Percentiles rank a stretch among this genome's conserved stretches.
These are phyloP conservation scores for Hyphodiscus hymeniophilus DNA, from an alignment of 495 filamentous ascomycete genomes.

Conservation along the genomic window DNA sequence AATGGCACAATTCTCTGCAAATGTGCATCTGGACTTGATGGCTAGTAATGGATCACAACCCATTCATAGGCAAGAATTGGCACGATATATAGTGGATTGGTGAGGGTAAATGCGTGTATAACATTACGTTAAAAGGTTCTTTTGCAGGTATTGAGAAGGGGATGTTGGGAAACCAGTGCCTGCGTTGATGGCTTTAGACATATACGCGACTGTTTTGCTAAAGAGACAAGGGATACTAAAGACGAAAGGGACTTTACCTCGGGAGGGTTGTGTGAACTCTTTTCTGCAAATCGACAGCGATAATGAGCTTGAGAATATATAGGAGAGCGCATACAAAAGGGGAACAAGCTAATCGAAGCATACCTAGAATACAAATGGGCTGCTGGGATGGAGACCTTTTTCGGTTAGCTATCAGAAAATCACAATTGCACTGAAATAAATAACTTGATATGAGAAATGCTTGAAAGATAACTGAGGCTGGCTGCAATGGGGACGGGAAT, in stretches of 20 bases:
- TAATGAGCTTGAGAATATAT: slow-evolving; percentile 41
- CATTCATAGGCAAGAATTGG: slow-evolving; percentile 57
- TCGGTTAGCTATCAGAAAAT: slow-evolving; percentile 63
- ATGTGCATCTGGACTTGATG: slow-evolving; percentile 57
- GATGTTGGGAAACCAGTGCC: slow-evolving; percentile 44
- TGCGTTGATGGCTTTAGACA: slow-evolving; percentile 75
- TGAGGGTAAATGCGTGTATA: slow-evolving; percentile 46
- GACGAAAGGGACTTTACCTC: not conserved
- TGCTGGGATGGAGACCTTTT: slow-evolving; percentile 67
- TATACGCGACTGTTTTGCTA: slow-evolving; percentile 66
- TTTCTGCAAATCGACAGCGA: slow-evolving; percentile 33
- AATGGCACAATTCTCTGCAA: slow-evolving; percentile 41
- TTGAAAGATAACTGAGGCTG: too few relatives aligned
- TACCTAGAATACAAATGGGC: slow-evolving; percentile 43
- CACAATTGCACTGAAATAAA: slow-evolving; percentile 67
- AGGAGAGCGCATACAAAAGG: slow-evolving; percentile 45
- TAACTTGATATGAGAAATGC: slow-evolving; percentile 1
- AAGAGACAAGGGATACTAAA: slow-evolving; percentile 58
- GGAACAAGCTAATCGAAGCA: slow-evolving; percentile 42
- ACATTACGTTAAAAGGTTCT: slow-evolving; percentile 4
- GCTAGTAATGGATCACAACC: slow-evolving; percentile 42
- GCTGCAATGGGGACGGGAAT: slow-evolving; percentile 68
- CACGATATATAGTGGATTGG: slow-evolving; percentile 56
- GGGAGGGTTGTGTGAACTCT: slow-evolving; percentile 47
- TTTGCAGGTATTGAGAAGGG: slow-evolving; percentile 15